phyloP scores from a whole-genome alignment of 2,329 filamentous ascomycete genomes.

The Fusarium anthophilum region DNA sequence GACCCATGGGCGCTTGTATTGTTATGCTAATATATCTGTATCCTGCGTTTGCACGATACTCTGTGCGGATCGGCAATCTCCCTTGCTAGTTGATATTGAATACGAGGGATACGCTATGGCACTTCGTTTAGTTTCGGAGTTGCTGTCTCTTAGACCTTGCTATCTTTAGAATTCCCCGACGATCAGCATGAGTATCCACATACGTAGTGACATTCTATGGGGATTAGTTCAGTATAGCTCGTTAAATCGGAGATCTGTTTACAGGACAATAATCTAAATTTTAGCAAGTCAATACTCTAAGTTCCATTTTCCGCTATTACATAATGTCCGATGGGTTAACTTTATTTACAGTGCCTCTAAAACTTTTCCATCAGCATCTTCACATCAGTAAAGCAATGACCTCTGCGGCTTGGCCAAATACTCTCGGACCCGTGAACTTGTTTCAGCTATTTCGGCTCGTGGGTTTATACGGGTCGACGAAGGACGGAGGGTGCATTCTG shows the following conservation, averaged over 20 bases:
- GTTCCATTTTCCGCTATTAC: too few relatives aligned
- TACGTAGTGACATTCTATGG: rapidly evolving
- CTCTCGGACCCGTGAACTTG: background rate
- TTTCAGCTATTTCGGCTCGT: background rate
- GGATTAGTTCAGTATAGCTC: rapidly evolving
- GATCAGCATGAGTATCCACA: background rate
- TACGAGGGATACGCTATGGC: background rate
- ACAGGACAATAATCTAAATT: background rate
- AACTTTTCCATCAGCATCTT: background rate
- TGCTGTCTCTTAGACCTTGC: background rate
- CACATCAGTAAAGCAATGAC: rapidly evolving
- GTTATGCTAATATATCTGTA: background rate
- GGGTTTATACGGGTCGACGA: rapidly evolving
- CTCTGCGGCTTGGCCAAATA: background rate
- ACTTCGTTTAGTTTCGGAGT: background rate
- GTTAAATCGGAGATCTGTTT: background rate
- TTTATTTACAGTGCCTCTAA: too few relatives aligned
- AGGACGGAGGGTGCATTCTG: rapidly evolving
- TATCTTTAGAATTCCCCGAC: background rate
- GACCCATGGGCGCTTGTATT: background rate
- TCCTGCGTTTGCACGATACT: background rate
- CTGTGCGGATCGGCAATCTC: background rate
- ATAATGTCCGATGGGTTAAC: too few relatives aligned
- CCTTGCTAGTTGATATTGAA: background rate
- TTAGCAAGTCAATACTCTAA: rapidly evolving